phyloP scores from a whole-genome alignment of 257 asterid genomes.

The Asclepias syriaca region DNA sequence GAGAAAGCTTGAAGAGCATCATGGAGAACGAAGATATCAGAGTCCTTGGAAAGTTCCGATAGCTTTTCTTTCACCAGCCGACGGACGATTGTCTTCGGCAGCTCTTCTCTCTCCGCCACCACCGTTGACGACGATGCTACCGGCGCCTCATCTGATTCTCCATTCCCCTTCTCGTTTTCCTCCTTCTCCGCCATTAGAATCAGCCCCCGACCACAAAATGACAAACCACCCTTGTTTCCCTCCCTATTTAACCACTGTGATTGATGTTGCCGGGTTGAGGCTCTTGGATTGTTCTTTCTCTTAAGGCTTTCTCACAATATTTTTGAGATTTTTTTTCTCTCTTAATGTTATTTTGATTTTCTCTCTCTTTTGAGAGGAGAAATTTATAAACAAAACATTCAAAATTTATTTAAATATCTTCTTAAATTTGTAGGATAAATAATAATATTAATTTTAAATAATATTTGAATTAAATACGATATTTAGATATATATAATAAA shows the following conservation, averaged over 20 bases:
- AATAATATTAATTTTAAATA: too few relatives aligned
- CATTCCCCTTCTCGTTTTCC: conserved; percentile 5
- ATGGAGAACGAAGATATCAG: conserved; percentile 62
- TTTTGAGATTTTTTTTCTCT: too few relatives aligned
- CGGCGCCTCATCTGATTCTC: conserved; percentile 24
- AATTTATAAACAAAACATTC: too few relatives aligned
- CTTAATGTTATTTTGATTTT: too few relatives aligned
- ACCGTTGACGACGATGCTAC: conserved; percentile 26
- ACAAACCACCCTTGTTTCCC: background rate
- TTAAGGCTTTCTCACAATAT: too few relatives aligned
- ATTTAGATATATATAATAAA: too few relatives aligned
- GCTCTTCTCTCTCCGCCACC: conserved; percentile 49
- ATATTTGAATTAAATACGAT: too few relatives aligned
- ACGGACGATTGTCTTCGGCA: conserved; percentile 89
- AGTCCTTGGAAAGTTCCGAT: conserved; percentile 59
- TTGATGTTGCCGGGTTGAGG: too few relatives aligned
- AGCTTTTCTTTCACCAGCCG: conserved; percentile 89
- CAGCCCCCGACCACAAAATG: background rate
- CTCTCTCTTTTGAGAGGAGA: too few relatives aligned
- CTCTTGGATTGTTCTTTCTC: too few relatives aligned
- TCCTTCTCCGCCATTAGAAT: conserved; percentile 10
- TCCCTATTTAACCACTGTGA: background rate
- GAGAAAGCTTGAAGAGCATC: conserved; percentile 80
- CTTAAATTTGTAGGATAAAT: too few relatives aligned
- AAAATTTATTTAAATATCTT: too few relatives aligned